Evolutionary conservation across 352 stramenopile species (phyloP), one percentile per base, ranked within the genome.

Genomic region (Phytophthora pini): DNA sequence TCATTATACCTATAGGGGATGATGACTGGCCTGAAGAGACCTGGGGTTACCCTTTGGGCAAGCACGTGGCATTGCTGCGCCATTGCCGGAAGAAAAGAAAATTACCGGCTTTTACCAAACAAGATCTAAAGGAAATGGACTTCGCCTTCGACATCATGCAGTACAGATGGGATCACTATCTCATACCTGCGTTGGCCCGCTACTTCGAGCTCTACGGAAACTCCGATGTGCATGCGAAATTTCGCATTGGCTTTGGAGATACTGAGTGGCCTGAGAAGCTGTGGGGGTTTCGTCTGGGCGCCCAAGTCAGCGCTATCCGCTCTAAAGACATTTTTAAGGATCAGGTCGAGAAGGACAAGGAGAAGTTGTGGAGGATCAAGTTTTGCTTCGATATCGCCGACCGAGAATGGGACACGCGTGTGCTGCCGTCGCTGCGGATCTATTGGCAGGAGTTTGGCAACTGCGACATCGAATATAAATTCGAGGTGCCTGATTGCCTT

Each of bases 141-240:
- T 81, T 83, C 41, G 46, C 59, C 4, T 79, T 65, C 68, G 53
- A 75, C 24, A 27, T 20, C 11, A 41, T 10, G 1, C 65, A 77
- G 26, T 61, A 57, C 61, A 74, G 54, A 27, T 80, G 68, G 68
- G 22, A 50, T 31, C 40, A 43, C 7, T 56, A 51, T 11, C 58
- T 83, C 17, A 24, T 88, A 8, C 73, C 73, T 1, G 50, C 61
- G 15, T 59, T 84, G 22, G 60, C 68, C 8, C 54, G 26, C 5
- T 84, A 67, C 43, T 53, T 60, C 22, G 52, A 69, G 12, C 34
- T 82, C 1, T 34, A 76, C 29, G 66, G 70, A 44, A n/a, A 45
- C 9, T 24, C 39, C 11, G 39, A 45, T 22, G 39, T 45, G 9
- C 13, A n/a, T 5, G 20, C 17, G n/a, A 3, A 12, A 10, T 45